Evolutionary conservation across 2,329 filamentous ascomycete genomes (phyloP).

Genomic region (Trichophaea hybrida): DNA sequence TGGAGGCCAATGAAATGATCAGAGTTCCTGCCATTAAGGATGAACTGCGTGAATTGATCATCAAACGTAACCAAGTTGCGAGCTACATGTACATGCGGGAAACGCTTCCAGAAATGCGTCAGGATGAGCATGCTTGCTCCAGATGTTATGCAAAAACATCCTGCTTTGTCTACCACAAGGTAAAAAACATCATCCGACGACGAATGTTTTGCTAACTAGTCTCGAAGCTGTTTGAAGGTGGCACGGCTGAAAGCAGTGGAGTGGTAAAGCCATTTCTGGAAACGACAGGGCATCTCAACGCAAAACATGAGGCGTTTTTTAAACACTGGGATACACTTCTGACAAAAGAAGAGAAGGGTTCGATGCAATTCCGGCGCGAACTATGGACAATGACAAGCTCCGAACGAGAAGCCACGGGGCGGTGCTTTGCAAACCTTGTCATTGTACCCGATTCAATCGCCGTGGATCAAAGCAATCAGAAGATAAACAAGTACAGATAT

Average conservation of each 20-base stretch:
- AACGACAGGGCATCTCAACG: conserved; percentile 60
- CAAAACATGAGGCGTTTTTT: conserved; percentile 68
- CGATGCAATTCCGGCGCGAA: conserved; percentile 73
- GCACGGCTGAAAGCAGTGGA: conserved; percentile 65
- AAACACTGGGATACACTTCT: conserved; percentile 85
- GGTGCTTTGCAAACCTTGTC: conserved; percentile 73
- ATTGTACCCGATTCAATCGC: conserved; percentile 62
- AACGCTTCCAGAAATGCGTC: conserved; percentile 73
- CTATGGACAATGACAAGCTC: conserved; percentile 90
- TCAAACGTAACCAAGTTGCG: conserved; percentile 82
- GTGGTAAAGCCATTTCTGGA: conserved; percentile 72
- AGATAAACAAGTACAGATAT: conserved; percentile 86
- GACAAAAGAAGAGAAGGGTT: conserved; percentile 86
- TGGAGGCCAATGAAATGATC: conserved; percentile 75
- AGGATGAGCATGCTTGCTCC: conserved; percentile 64
- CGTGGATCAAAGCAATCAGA: conserved; percentile 55
- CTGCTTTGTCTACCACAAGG: conserved; percentile 87
- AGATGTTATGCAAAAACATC: conserved; percentile 80
- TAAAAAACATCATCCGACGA: conserved; percentile 31
- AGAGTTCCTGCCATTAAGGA: conserved; percentile 72
- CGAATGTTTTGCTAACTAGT: neutral
- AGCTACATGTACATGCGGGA: conserved; percentile 70
- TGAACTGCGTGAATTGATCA: conserved; percentile 90
- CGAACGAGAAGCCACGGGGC: conserved; percentile 51
- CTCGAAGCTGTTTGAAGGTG: conserved; percentile 49